A percentile compares a stretch with the other conserved stretches of the same genome.
These are phyloP conservation scores for Rhizopogon vinicolor DNA, from an alignment of 768 basidiomycete genomes.

Conservation along the genomic window DNA sequence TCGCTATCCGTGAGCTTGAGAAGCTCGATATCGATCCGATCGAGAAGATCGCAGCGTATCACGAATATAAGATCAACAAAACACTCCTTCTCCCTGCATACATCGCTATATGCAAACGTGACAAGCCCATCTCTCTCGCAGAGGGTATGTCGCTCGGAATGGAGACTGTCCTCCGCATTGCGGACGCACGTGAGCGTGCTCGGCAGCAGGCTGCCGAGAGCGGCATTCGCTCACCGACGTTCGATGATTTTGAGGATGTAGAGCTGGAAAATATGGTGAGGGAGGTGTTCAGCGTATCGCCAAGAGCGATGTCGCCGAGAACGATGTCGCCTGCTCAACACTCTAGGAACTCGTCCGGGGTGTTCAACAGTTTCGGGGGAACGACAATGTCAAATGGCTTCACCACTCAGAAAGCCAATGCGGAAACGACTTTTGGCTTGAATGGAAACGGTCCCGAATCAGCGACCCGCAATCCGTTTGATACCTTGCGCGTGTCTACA, in stretches of 20 bases:
- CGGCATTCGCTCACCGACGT: slow-evolving; percentile 23
- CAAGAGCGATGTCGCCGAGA: not conserved
- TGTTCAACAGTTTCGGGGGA: not conserved
- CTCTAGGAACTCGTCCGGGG: not conserved
- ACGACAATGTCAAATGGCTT: not conserved
- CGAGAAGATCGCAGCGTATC: slow-evolving; percentile 54
- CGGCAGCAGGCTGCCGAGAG: slow-evolving; percentile 29
- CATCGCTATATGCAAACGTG: slow-evolving; percentile 44
- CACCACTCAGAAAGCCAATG: not conserved
- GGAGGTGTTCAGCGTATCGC: slow-evolving; percentile 22
- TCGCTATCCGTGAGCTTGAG: slow-evolving; percentile 53
- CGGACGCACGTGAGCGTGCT: slow-evolving; percentile 45
- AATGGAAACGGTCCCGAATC: not conserved
- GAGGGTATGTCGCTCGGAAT: slow-evolving; percentile 57
- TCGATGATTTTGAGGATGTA: slow-evolving; percentile 21
- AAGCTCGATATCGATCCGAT: slow-evolving; percentile 41
- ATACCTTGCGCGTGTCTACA: not conserved
- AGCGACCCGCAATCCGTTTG: not conserved
- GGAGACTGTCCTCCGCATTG: slow-evolving; percentile 49
- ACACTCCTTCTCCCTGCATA: slow-evolving; percentile 50
- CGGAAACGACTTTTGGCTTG: not conserved
- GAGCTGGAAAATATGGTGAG: slow-evolving; percentile 24
- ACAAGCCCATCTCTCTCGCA: slow-evolving; percentile 42
- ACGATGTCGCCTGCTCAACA: not conserved
- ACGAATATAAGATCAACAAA: slow-evolving; percentile 43